Percentiles rank a stretch among this genome's conserved stretches.
These are phyloP conservation scores for Sugiyamaella pinicola DNA, from an alignment of 1,139 yeast species.

Conservation along the genomic window DNA sequence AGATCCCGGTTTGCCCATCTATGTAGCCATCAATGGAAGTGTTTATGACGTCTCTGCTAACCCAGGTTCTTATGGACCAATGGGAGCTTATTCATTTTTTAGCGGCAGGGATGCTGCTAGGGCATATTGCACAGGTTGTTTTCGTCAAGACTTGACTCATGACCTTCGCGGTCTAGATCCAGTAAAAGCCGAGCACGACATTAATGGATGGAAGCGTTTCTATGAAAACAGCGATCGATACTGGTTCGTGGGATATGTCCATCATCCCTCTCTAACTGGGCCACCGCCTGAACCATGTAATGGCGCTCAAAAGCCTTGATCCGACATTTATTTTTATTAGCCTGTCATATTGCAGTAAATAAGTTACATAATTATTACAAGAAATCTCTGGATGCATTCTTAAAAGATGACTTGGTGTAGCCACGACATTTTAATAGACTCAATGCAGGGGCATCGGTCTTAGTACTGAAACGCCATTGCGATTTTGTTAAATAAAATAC, in stretches of 20 bases:
- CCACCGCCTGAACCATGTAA: conserved; percentile 45
- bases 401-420: conserved; percentile 20
- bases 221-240: conserved; percentile 53
- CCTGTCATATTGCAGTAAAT: not conserved
- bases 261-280: conserved; percentile 46
- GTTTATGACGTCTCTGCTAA: conserved; percentile 69
- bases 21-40: conserved; percentile 64
- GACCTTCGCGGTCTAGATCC: conserved; percentile 62
- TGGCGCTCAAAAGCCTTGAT: conserved; percentile 23
- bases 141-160: conserved; percentile 58
- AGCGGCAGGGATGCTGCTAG: conserved; percentile 74
- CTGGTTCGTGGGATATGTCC: conserved; percentile 66
- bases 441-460: conserved; percentile 17
- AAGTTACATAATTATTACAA: conserved; percentile 15
- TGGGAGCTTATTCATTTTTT: conserved; percentile 61
- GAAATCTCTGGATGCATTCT: conserved; percentile 23
- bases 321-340: not conserved
- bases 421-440: conserved; percentile 29
- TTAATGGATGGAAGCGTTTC: conserved; percentile 57
- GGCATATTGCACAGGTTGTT: conserved; percentile 78
- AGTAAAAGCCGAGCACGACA: conserved; percentile 37
- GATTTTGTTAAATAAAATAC: conserved; percentile 25
- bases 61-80: conserved; percentile 63
- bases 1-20: conserved; percentile 55
- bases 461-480: conserved; percentile 28